Base-by-base conservation (phyloP, 2,329 filamentous ascomycete genomes). In the Colletotrichum sp. region DNA sequence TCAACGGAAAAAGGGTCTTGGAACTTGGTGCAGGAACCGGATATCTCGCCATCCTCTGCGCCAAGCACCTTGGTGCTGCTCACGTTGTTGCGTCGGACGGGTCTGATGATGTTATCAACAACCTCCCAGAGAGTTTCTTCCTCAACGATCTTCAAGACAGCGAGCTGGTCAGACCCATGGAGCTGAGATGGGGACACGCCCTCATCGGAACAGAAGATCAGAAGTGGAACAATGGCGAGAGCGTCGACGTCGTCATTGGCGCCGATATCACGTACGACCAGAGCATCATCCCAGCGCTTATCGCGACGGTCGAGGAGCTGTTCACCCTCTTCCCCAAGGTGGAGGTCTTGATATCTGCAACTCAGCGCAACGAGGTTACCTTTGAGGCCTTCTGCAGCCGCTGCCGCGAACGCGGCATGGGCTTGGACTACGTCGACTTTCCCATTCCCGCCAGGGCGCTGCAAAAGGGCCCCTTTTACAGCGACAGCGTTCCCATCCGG, bases 191-290 rank as follows among this genome's bases (percentile, higher is more conserved):
- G 93, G 93, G 93, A 1, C 87, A 90, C 76, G 89, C 89, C 0
- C 82, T 93, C 6, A 83, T 91, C 64, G 90, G 89, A 6, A 90
- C 88, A 0, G 92, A 93, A 82, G 89, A 92, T 69, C 81, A 87
- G 69, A 82, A 83, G 62, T 90, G 90, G 89, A 88, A 89, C 78
- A 85, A 85, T 24, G 87, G 87, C 21, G 80, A 81, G 6, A 79
- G 81, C 4, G 82, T 92, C 60, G 93, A 96, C 82, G 84, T 95
- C 6, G 89, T 96, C 4, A 84, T 96, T 32, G 95, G 94, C 6
- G 94, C 95, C 39, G 95, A 96, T 82, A 90, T 96, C 83, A 96
- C 93, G 1, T 96, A 96, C 83, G 94, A 96, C 81, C 88, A 87
- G 76, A 86, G 87, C 44, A 88, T 91, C 57, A 92, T 94, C 66